Evolutionary conservation across 2,329 filamentous ascomycete species (phyloP), one percentile per base, ranked within the genome.

Genomic region (Pyrenophora tritici-repentis): DNA sequence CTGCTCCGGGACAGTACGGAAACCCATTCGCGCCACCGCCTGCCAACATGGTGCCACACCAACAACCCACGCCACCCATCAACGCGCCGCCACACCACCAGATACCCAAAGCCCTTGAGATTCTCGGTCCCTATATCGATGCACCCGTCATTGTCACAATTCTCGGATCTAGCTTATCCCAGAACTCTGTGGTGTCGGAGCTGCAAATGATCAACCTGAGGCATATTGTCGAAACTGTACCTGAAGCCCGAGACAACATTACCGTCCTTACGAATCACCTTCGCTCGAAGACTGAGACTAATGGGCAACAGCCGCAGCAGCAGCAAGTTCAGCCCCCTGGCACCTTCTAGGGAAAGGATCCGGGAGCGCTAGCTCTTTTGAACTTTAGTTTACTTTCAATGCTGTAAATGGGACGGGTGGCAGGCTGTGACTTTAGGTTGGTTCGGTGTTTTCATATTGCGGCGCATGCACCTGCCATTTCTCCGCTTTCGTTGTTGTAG

Each of bases 151-250:
- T 78, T 10, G 60, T 68, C 34, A 64, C 70, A 44, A 68, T 79
- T 14, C 58, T 79, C 20, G 55, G 44, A 24, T 51, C 51, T 4
- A 67, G 58, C 31, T 31, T 66, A n/a, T 52, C 58, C 3, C 63
- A 70, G 8, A 67, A 70, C 13, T 65, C 71, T 6, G 58, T 63
- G 6, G 71, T 78, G 22, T 63, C 63, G 8, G 68, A 72, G 39
- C 62, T 82, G 13, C 89, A 95, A 67, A 87, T 94, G 82, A 79
- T 83, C 47, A 84, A 94, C 22, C 83, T 97, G 55, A 81, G 83
- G 43, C 80, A 82, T 33, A 86, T 93, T 12, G 79, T 91, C 18
- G 81, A 86, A 42, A 78, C 81, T 9, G 86, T 91, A 47, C 84
- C 85, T 0, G 81, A 80, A 17, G 84, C 89, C 0, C 79, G 84